Conservation (phyloP, 495 filamentous ascomycete genomes). For the Niebla homalea region DNA sequence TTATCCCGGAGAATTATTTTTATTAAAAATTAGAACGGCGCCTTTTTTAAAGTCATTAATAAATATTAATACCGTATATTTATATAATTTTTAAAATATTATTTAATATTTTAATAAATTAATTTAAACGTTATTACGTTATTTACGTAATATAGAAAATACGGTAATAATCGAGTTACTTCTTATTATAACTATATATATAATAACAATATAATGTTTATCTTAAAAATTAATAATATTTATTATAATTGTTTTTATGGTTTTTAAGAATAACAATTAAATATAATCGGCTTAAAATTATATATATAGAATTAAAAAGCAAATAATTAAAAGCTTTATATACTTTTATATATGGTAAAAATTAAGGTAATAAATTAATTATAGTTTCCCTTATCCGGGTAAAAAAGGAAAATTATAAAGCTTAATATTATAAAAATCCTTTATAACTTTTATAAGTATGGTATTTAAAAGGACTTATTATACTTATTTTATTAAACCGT, state of each 20-base stretch:
- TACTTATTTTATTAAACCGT: neutral
- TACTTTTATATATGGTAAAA: neutral
- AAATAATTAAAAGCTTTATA: neutral
- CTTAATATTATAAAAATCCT: neutral
- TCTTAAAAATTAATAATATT: neutral
- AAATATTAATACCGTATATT: neutral
- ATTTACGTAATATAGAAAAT: neutral
- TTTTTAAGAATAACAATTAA: neutral
- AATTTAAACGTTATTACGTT: neutral
- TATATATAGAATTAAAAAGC: neutral
- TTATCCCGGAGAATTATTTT: neutral
- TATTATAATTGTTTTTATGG: neutral
- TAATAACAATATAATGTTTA: too few relatives aligned
- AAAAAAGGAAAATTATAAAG: neutral
- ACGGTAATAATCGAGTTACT: neutral
- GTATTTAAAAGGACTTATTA: neutral
- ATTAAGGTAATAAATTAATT: constrained; percentile 3
- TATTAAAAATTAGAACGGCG: neutral
- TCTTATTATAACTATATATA: neutral
- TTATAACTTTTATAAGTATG: neutral
- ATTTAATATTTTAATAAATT: neutral
- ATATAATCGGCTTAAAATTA: neutral
- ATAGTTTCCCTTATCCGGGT: neutral
- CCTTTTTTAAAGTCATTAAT: neutral
- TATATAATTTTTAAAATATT: neutral